These are phyloP conservation scores for Neonectria magnoliae DNA, from an alignment of 2,329 filamentous ascomycete genomes.

Conservation along the genomic window DNA sequence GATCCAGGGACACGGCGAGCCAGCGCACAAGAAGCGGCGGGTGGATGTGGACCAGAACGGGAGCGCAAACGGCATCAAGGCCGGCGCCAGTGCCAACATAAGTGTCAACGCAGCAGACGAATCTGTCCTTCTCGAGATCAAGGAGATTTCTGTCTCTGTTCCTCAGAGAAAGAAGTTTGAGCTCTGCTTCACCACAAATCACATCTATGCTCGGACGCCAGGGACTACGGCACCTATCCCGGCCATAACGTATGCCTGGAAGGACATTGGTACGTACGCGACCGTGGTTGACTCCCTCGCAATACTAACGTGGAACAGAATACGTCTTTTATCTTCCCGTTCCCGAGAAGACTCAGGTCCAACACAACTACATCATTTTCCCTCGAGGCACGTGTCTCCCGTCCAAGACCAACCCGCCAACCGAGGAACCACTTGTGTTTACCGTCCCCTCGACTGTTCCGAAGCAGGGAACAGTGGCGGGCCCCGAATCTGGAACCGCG, in stretches of 20 bases:
- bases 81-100: conserved; percentile 32
- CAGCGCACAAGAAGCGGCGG: conserved; percentile 62
- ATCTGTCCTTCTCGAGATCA: conserved; percentile 66
- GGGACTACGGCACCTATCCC: conserved; percentile 62
- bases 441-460: conserved; percentile 69
- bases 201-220: conserved; percentile 66
- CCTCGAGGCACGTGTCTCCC: conserved; percentile 65
- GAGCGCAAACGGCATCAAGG: conserved; percentile 27
- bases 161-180: conserved; percentile 76
- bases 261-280: conserved; percentile 65
- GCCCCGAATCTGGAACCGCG: conserved; percentile 60
- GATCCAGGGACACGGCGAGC: conserved; percentile 53
- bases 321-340: conserved; percentile 72
- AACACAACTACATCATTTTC: conserved; percentile 73
- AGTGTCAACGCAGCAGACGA: conserved; percentile 57
- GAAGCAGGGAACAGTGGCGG: conserved; percentile 67
- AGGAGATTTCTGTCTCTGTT: conserved; percentile 73
- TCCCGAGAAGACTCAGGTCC: conserved; percentile 71
- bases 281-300: neutral
- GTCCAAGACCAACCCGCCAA: conserved; percentile 54
- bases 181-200: conserved; percentile 68
- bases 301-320: conserved; percentile 53
- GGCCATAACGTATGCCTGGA: conserved; percentile 68
- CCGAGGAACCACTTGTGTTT: conserved; percentile 70
- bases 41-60: conserved; percentile 55